These are phyloP conservation scores for Marasmius tenuissimus DNA, from an alignment of 1,284 basidiomycete genomes.

Conservation along the genomic window DNA sequence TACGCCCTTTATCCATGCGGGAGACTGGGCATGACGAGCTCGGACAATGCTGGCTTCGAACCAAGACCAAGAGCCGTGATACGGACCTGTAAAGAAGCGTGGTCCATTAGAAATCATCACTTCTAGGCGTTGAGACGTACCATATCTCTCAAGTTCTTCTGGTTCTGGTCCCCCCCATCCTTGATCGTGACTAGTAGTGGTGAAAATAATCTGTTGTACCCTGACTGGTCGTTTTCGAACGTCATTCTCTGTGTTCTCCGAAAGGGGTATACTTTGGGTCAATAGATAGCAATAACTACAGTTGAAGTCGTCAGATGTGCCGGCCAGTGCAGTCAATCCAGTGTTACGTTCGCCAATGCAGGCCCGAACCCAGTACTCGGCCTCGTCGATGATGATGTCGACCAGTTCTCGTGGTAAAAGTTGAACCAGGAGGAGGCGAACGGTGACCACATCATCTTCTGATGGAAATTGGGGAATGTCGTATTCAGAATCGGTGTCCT, in stretches of 20 bases:
- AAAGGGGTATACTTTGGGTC: constrained; percentile 24
- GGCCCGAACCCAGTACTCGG: constrained; percentile 28
- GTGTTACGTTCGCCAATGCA: background rate
- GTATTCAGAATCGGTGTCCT: too few species aligned
- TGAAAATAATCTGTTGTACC: constrained; percentile 24
- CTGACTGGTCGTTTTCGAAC: constrained; percentile 1
- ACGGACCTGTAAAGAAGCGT: constrained; percentile 18
- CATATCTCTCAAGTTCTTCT: constrained; percentile 1
- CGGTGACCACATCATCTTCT: constrained; percentile 19
- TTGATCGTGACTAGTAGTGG: constrained; percentile 28
- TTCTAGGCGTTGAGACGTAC: constrained; percentile 10
- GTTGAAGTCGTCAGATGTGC: constrained; percentile 16
- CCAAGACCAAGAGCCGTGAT: constrained; percentile 30
- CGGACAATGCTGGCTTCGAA: constrained; percentile 31
- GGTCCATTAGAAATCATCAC: background rate
- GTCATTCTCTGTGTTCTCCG: background rate
- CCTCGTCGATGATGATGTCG: constrained; percentile 26
- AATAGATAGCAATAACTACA: constrained; percentile 33
- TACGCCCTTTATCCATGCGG: background rate
- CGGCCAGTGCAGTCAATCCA: constrained; percentile 1
- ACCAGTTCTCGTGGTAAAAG: constrained; percentile 28
- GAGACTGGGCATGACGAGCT: background rate
- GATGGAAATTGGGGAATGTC: constrained; percentile 11
- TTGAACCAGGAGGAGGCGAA: constrained; percentile 16
- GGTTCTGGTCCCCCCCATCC: constrained; percentile 28